Evolutionary conservation across 2,329 filamentous ascomycete genomes (phyloP).

Genomic region (Fusarium concolor): DNA sequence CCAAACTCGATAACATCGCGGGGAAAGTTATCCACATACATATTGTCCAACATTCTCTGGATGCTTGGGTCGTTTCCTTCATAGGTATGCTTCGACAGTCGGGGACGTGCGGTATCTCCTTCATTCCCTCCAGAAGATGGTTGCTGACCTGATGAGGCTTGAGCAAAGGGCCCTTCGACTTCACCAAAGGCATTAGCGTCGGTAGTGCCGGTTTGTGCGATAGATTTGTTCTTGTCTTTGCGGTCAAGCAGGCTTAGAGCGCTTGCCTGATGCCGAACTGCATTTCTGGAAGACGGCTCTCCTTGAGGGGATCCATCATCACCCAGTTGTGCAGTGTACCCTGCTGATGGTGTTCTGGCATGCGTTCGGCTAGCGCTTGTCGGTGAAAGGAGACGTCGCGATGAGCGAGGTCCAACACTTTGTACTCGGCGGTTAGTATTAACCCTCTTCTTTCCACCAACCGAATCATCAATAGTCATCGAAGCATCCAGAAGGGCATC

Average conservation of each 20-base stretch:
- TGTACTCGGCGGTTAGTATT: conserved; percentile 63
- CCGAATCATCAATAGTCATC: conserved; percentile 81
- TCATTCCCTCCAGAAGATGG: conserved; percentile 42
- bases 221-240: conserved; percentile 68
- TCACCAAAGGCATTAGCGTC: conserved; percentile 70
- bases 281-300: conserved; percentile 57
- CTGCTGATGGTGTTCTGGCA: conserved; percentile 52
- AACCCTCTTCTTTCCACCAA: conserved; percentile 64
- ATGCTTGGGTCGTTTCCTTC: conserved; percentile 79
- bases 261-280: conserved; percentile 68
- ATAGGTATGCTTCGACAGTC: conserved; percentile 80
- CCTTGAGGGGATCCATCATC: conserved; percentile 56
- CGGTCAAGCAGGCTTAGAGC: conserved; percentile 70
- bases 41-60: conserved; percentile 80
- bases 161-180: conserved; percentile 67
- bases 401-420: conserved; percentile 50
- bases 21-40: conserved; percentile 80
- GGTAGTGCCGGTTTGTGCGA: conserved; percentile 69
- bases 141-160: conserved; percentile 43
- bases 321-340: conserved; percentile 40
- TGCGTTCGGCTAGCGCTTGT: conserved; percentile 51
- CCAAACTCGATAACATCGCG: conserved; percentile 78
- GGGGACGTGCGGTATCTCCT: conserved; percentile 52
- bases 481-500: conserved; percentile 94
- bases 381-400: conserved; percentile 49